A percentile compares a stretch with the other conserved stretches of the same genome.
phyloP scores from a whole-genome alignment of 2,329 filamentous ascomycete genomes.

The Botryotinia globosa region DNA sequence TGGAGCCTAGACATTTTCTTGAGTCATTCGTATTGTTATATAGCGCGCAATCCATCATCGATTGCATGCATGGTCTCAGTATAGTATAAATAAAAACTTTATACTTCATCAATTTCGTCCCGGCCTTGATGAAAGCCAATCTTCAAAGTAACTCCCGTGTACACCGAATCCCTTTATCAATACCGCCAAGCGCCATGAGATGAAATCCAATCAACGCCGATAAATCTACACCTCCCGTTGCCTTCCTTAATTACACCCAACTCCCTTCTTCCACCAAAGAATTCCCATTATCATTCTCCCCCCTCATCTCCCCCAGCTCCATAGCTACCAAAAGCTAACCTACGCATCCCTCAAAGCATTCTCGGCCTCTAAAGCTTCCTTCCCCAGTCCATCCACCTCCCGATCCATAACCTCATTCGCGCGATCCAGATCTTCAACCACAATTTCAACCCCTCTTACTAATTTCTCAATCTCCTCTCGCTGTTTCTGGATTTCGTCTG shows the following conservation, averaged over 20 bases:
- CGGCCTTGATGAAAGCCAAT: background rate
- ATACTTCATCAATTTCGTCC: background rate
- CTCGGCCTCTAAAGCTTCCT: conserved; percentile 30
- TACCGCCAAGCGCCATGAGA: background rate
- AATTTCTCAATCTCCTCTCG: conserved; percentile 53
- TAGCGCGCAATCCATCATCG: background rate
- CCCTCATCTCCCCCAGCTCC: background rate
- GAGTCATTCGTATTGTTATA: background rate
- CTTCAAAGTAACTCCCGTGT: background rate
- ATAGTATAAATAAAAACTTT: background rate
- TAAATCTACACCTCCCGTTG: background rate
- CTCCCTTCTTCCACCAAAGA: background rate
- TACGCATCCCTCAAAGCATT: conserved; percentile 21
- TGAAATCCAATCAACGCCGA: background rate
- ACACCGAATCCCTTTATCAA: too few species aligned
- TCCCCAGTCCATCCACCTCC: conserved; percentile 27
- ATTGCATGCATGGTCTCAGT: background rate
- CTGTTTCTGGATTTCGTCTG: conserved; percentile 52
- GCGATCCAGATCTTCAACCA: conserved; percentile 53
- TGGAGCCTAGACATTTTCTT: background rate
- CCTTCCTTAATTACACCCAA: background rate
- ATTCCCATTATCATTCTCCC: background rate
- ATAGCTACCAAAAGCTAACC: background rate
- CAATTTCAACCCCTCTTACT: conserved; percentile 49
- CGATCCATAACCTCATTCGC: conserved; percentile 41